A percentile compares a stretch with the other conserved stretches of the same genome.
These are phyloP conservation scores for Cladosporium cucumerinum DNA, from an alignment of 2,329 filamentous ascomycete genomes.

Conservation along the genomic window DNA sequence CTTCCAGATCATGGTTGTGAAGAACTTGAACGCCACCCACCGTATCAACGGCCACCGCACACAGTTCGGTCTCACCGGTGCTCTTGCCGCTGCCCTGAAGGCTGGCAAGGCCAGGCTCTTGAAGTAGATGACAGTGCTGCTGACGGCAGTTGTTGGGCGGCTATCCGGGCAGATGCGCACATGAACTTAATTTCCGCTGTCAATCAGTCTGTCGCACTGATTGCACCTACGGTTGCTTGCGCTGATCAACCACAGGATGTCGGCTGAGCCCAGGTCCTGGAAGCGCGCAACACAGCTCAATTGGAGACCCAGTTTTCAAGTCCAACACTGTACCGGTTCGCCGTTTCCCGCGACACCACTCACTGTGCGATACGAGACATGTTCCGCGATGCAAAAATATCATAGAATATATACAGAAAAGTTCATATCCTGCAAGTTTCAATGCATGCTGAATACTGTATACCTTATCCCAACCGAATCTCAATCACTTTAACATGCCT, in stretches of 20 bases:
- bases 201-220: neutral
- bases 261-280: neutral
- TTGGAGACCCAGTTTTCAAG: neutral
- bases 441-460: neutral
- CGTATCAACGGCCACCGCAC: slow-evolving; percentile 69
- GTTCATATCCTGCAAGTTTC: neutral
- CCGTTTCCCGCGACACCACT: neutral
- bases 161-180: too few relatives aligned
- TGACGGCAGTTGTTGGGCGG: neutral
- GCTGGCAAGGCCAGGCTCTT: slow-evolving; percentile 26
- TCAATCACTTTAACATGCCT: neutral
- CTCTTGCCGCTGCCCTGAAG: slow-evolving; percentile 52
- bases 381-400: neutral
- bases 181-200: neutral
- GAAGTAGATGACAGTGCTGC: neutral
- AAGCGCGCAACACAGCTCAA: neutral
- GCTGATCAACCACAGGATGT: neutral
- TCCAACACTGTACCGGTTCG: neutral
- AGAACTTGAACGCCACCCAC: slow-evolving; percentile 86
- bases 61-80: slow-evolving; percentile 67
- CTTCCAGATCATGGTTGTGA: slow-evolving; percentile 82
- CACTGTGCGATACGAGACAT: neutral
- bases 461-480: neutral
- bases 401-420: neutral
- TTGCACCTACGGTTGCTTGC: neutral